Base-by-base conservation (phyloP, 164 flowering plant genomes). In the Akebia trifoliata region DNA sequence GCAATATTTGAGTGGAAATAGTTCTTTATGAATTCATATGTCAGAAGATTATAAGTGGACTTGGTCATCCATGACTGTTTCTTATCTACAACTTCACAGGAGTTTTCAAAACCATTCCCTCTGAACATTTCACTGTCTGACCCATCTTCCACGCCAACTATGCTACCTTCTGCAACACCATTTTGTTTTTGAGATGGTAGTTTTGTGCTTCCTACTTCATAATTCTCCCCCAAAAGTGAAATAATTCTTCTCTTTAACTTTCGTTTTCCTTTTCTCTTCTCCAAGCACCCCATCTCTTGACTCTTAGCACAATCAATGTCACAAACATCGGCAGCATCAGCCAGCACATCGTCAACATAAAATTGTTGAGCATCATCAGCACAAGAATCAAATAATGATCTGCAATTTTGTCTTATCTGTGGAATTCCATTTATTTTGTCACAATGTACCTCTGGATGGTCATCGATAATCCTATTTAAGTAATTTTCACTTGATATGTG, bases 161-260 rank as follows among this genome's bases (percentile, higher is more conserved):
- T 55, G 57, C 43, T 43, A 51, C 0, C 47, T 28, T 68, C 74
- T 28, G 43, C 11, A 54, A 57, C 54, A 12, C 79, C 80, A 75
- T 54, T 61, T 17, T 66, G 62, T n/a, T 62, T 62, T 21, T 49
- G 62, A 32, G 69, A 64, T 20, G 39, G 26, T 17, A 40, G 14
- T 48, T 72, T 69, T 29, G 29, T 26, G 34, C 46, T 51, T 14
- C 42, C 58, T 66, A 30, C 54, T 9, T 12, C 31, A 60, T n/a
- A 31, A 44, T 62, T 67, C 53, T 74, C 74, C 25, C 66, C 77
- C 25, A 34, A 45, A 2, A 85, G 69, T 18, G 80, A 66, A 61
- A 86, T 44, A 37, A 80, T 52, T 67, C 95, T 76, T 58, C 56
- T 80, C 58, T 59, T 80, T 15, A 74, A 66, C 61, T 64, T 81